phyloP scores from a whole-genome alignment of 768 basidiomycete genomes.

The Arthromyces matolae region DNA sequence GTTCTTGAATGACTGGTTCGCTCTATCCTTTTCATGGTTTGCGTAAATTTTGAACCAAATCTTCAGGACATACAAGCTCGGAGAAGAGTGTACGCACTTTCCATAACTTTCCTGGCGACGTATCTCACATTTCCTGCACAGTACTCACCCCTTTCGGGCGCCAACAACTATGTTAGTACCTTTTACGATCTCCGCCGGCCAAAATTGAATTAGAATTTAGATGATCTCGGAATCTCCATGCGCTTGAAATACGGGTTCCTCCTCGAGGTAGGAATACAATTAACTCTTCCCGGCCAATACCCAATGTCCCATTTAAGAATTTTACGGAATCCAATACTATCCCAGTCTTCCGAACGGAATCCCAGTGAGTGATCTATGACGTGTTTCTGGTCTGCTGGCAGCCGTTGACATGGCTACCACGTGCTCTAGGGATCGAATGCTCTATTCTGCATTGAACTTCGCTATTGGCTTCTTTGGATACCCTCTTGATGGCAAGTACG shows the following conservation, averaged over 20 bases:
- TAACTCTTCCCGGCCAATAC: background rate
- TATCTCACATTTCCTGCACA: constrained; percentile 20
- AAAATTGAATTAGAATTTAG: constrained; percentile 25
- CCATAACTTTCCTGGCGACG: constrained; percentile 9
- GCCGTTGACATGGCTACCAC: background rate
- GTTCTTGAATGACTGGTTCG: constrained; percentile 83
- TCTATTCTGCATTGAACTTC: constrained; percentile 60
- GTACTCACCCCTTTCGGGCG: constrained; percentile 89
- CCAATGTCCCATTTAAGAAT: constrained; percentile 31
- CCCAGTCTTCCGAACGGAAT: constrained; percentile 79
- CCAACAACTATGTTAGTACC: constrained; percentile 69
- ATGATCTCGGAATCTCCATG: constrained; percentile 65
- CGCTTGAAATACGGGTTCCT: constrained; percentile 79
- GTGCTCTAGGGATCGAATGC: constrained; percentile 64
- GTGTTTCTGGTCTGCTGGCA: background rate
- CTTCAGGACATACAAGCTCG: constrained; percentile 82
- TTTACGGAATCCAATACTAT: constrained; percentile 57
- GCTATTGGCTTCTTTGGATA: constrained; percentile 76
- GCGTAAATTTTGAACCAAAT: background rate
- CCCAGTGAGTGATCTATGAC: constrained; percentile 43
- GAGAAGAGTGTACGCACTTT: constrained; percentile 63
- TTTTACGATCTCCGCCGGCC: background rate
- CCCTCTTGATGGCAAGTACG: constrained; percentile 68
- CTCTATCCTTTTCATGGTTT: constrained; percentile 8
- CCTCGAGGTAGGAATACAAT: constrained; percentile 41